These are phyloP conservation scores for Chrysochromulina tobinii DNA, from an alignment of 78 protist species.

Conservation along the genomic window DNA sequence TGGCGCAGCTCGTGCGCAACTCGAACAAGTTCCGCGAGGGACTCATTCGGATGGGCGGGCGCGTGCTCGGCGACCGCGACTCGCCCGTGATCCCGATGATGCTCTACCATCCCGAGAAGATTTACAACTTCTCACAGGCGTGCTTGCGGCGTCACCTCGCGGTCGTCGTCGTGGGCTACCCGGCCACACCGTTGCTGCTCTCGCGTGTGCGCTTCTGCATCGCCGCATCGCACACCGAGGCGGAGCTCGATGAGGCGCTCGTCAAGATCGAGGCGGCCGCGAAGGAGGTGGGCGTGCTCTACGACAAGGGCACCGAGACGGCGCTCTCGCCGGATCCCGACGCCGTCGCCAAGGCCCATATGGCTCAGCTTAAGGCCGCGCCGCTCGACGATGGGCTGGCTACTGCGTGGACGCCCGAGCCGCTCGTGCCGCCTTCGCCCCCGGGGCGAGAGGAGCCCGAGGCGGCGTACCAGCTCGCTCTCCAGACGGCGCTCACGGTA, in stretches of 20 bases:
- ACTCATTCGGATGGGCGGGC: constrained; percentile 54
- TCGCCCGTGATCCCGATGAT: constrained; percentile 96
- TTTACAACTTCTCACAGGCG: constrained; percentile 54
- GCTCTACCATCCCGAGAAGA: constrained; percentile 89
- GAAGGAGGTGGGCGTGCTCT: background rate
- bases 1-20: constrained; percentile 73
- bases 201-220: constrained; percentile 95
- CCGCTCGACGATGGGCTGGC: background rate
- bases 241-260: constrained; percentile 80
- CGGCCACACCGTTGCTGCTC: constrained; percentile 93
- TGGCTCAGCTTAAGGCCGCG: background rate
- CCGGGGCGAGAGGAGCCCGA: background rate
- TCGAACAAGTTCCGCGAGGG: constrained; percentile 72
- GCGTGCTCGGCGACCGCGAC: constrained; percentile 79
- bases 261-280: background rate
- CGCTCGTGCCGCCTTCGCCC: background rate
- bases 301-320: background rate
- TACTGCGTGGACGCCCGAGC: background rate
- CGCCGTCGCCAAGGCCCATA: background rate
- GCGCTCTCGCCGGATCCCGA: background rate
- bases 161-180: constrained; percentile 98
- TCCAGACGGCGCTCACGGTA: background rate
- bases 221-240: constrained; percentile 89
- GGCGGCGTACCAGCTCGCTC: background rate
- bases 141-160: constrained; percentile 63